phyloP scores from a whole-genome alignment of 495 filamentous ascomycete genomes.

The Filosporella fistucella region DNA sequence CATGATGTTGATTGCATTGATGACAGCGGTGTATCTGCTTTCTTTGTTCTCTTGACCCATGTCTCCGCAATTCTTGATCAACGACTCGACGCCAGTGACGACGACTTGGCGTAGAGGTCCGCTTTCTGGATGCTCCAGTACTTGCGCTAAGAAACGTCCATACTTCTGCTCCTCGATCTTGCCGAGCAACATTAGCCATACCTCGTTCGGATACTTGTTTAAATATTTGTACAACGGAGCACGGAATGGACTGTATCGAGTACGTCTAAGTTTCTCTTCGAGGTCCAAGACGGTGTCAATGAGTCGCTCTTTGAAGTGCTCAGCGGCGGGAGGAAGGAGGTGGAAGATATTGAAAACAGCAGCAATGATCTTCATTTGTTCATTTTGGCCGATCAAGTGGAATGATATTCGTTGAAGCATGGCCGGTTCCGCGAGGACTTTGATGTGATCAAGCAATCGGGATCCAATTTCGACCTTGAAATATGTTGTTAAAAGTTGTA shows the following conservation, averaged over 20 bases:
- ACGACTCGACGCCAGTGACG: slow-evolving; percentile 63
- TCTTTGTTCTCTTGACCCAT: slow-evolving; percentile 57
- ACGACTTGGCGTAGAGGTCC: slow-evolving; percentile 69
- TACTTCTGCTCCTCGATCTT: slow-evolving; percentile 78
- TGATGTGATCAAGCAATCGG: slow-evolving; percentile 86
- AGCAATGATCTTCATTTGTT: slow-evolving; percentile 85
- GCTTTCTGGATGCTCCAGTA: slow-evolving; percentile 73
- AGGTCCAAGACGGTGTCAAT: slow-evolving; percentile 86
- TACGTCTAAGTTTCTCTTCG: slow-evolving; percentile 80
- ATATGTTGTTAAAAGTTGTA: slow-evolving; percentile 91
- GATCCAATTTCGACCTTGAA: slow-evolving; percentile 99
- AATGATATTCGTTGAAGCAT: slow-evolving; percentile 88
- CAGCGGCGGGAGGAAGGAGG: slow-evolving; percentile 81
- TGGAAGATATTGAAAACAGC: slow-evolving; percentile 97
- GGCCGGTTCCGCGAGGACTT: slow-evolving; percentile 75
- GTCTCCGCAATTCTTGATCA: slow-evolving; percentile 60
- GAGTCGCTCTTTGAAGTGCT: slow-evolving; percentile 82
- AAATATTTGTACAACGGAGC: slow-evolving; percentile 91
- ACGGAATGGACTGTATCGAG: slow-evolving; percentile 89
- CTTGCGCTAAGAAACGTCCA: slow-evolving; percentile 91
- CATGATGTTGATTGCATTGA: slow-evolving; percentile 84
- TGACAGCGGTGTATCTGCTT: slow-evolving; percentile 59
- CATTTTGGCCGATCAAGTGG: slow-evolving; percentile 86
- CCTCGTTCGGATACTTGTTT: slow-evolving; percentile 85
- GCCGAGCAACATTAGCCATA: slow-evolving; percentile 70